phyloP scores from a whole-genome alignment of 2,329 filamentous ascomycete species.

The Penicillium oxalicum region DNA sequence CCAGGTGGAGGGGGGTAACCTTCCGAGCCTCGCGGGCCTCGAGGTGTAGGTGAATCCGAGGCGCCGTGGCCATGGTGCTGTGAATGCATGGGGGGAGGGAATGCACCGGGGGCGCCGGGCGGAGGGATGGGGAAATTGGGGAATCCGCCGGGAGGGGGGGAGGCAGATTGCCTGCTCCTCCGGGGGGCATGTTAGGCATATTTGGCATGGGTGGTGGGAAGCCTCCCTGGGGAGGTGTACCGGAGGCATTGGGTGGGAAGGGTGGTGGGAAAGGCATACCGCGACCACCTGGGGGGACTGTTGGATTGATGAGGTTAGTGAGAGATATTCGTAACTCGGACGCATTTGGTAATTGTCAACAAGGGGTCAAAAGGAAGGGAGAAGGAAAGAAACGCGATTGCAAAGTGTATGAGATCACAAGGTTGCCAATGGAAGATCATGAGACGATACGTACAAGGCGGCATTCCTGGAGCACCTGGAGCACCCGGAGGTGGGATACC shows the following conservation, averaged over 20 bases:
- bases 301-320: slow-evolving; percentile 11
- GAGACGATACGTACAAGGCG: slow-evolving; percentile 47
- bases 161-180: slow-evolving; percentile 38
- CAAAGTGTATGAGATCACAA: too few relatives aligned
- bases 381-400: too few relatives aligned
- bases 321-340: background rate
- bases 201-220: slow-evolving; percentile 1
- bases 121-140: slow-evolving; percentile 23
- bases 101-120: slow-evolving; percentile 21
- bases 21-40: slow-evolving; percentile 26
- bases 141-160: slow-evolving; percentile 39
- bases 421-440: too few relatives aligned
- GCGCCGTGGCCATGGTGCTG: slow-evolving; percentile 22
- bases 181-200: slow-evolving; percentile 37
- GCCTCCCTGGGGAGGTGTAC: slow-evolving; percentile 11
- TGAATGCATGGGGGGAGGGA: slow-evolving; percentile 39
- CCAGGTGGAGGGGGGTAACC: slow-evolving; percentile 26
- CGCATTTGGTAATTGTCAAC: too few relatives aligned
- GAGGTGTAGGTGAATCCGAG: slow-evolving; percentile 18
- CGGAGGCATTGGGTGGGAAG: slow-evolving; percentile 29
- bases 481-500: slow-evolving; percentile 44
- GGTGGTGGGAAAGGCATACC: slow-evolving; percentile 51
- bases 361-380: too few relatives aligned
- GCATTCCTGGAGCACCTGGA: slow-evolving; percentile 39
- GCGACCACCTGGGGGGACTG: slow-evolving; percentile 52